Conservation (phyloP, 257 asterid genomes). For the Schizonepeta tenuifolia region DNA sequence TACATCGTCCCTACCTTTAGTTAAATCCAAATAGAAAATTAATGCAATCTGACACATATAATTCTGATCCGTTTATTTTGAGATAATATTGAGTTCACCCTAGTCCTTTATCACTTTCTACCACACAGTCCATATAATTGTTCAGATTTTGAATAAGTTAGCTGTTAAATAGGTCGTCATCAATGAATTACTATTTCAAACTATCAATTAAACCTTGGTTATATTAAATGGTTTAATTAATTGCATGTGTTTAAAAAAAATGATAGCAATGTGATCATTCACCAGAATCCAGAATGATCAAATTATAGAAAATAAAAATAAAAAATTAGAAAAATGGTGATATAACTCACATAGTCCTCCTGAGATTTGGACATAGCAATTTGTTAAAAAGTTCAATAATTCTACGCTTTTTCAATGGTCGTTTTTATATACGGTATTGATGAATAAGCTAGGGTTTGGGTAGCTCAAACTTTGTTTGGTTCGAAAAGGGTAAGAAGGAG, state of each 20-base stretch:
- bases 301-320: background rate
- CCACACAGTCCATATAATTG: background rate
- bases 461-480: constrained; percentile 27
- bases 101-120: background rate
- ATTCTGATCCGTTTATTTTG: background rate
- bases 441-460: background rate
- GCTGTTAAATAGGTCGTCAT: background rate
- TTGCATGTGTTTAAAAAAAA: background rate
- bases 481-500: background rate
- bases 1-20: too few relatives aligned
- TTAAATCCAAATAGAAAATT: background rate
- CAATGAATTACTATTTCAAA: background rate
- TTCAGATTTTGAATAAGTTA: background rate
- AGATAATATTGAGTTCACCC: background rate
- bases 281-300: constrained; percentile 23
- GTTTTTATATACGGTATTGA: constrained; percentile 26
- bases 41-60: background rate
- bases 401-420: constrained; percentile 30
- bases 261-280: background rate
- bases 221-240: too few relatives aligned
- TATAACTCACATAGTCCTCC: constrained; percentile 34
- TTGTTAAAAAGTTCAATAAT: constrained; percentile 23
- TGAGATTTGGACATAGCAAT: constrained; percentile 36
- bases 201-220: too few relatives aligned
- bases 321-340: constrained; percentile 10